These are phyloP conservation scores for Ganoderma sinense DNA, from an alignment of 1,284 basidiomycete species.

Conservation along the genomic window DNA sequence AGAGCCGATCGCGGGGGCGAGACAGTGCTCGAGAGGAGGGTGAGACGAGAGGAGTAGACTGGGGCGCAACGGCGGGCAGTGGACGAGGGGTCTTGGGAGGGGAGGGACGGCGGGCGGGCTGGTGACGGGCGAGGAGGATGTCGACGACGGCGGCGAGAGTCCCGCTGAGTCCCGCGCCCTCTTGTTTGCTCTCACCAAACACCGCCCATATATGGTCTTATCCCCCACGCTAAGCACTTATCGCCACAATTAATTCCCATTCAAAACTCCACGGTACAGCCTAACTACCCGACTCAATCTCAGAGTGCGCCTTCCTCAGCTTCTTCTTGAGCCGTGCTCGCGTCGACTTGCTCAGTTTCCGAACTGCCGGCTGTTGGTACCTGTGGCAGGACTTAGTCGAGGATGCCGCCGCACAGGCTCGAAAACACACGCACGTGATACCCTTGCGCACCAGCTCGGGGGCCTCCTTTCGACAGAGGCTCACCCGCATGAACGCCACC, in stretches of 20 bases:
- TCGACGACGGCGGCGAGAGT: slow-evolving; percentile 16
- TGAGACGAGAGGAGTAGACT: neutral
- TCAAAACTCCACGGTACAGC: neutral
- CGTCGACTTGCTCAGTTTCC: slow-evolving; percentile 65
- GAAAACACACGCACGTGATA: slow-evolving; percentile 57
- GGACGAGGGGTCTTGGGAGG: slow-evolving; percentile 1
- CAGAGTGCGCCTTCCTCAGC: slow-evolving; percentile 39
- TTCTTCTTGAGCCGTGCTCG: slow-evolving; percentile 62
- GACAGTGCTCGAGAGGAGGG: neutral
- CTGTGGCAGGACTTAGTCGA: slow-evolving; percentile 42
- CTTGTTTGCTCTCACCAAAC: slow-evolving; percentile 25
- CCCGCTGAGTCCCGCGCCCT: neutral
- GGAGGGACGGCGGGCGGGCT: slow-evolving; percentile 8
- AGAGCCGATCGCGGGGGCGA: slow-evolving; percentile 3
- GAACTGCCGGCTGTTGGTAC: slow-evolving; percentile 59
- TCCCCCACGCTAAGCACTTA: slow-evolving; percentile 6
- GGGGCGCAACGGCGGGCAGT: neutral
- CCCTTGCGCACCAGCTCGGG: slow-evolving; percentile 49
- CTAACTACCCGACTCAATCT: slow-evolving; percentile 1
- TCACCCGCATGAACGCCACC: slow-evolving; percentile 80
- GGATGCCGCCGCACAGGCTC: neutral
- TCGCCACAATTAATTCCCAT: neutral
- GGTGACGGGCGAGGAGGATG: slow-evolving; percentile 16
- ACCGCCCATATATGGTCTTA: slow-evolving; percentile 18
- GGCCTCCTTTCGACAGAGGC: slow-evolving; percentile 61